phyloP scores from a whole-genome alignment of 768 basidiomycete species.

The Trametes maxima region DNA sequence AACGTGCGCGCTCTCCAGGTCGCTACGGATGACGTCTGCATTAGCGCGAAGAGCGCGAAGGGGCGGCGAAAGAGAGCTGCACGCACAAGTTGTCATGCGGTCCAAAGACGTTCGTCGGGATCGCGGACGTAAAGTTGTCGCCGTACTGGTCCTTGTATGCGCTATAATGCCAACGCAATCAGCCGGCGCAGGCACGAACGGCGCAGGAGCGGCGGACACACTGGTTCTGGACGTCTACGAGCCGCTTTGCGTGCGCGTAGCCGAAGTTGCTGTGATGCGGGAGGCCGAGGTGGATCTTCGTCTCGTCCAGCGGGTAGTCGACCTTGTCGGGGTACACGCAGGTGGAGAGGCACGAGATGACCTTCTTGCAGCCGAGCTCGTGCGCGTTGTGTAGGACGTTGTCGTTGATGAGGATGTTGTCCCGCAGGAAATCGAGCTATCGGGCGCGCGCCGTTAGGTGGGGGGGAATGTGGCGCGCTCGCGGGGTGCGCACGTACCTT shows the following conservation, averaged over 20 bases:
- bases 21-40: conserved; percentile 44
- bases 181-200: background rate
- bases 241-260: conserved; percentile 92
- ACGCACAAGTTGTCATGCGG: conserved; percentile 90
- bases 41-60: background rate
- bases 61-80: background rate
- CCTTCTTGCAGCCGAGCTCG: conserved; percentile 64
- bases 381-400: conserved; percentile 83
- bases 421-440: conserved; percentile 88
- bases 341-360: conserved; percentile 95
- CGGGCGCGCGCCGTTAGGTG: background rate
- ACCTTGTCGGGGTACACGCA: conserved; percentile 98
- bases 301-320: conserved; percentile 89
- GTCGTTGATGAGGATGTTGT: conserved; percentile 95
- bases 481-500: conserved; percentile 53
- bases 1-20: conserved; percentile 89
- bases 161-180: conserved; percentile 41
- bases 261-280: conserved; percentile 96
- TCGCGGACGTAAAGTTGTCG: conserved; percentile 93
- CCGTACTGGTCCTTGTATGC: conserved; percentile 97
- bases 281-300: conserved; percentile 88
- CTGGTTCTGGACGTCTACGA: conserved; percentile 97
- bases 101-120: conserved; percentile 97
- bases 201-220: conserved; percentile 39
- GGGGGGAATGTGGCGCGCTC: no score